phyloP scores from a whole-genome alignment of 331 rosid genomes.

The Malus hybrid region DNA sequence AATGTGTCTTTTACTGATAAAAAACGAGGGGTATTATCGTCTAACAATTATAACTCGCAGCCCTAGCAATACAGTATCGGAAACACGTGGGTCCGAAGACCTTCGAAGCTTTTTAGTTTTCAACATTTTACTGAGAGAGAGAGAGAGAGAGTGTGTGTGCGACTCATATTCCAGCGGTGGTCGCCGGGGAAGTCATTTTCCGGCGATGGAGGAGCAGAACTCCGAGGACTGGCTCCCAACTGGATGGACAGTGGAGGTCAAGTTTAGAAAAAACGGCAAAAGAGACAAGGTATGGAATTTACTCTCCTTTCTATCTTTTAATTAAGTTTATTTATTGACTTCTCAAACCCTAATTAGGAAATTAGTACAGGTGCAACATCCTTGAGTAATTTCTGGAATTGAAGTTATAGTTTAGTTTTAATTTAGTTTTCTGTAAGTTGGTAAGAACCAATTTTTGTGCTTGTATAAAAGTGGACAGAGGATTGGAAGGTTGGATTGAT shows the following conservation, averaged over 20 bases:
- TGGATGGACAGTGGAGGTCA: conserved; percentile 61
- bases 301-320: neutral
- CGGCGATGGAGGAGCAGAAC: conserved; percentile 36
- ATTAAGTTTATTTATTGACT: no score
- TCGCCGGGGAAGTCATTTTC: neutral
- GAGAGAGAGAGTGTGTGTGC: no score
- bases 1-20: no score
- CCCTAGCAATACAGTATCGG: no score
- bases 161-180: neutral
- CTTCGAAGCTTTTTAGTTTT: no score
- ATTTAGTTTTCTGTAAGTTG: no score
- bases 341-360: neutral
- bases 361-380: neutral
- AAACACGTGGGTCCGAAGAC: no score
- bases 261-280: conserved; percentile 49
- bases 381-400: neutral
- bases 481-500: neutral
- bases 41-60: no score
- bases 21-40: no score
- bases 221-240: conserved; percentile 52
- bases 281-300: conserved; percentile 49
- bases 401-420: neutral
- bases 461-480: neutral
- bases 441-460: neutral
- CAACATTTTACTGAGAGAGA: no score